Percentiles rank a stretch among this genome's conserved stretches.
These are phyloP conservation scores for Pyrenochaeta sp. DNA, from an alignment of 2,329 filamentous ascomycete genomes.

Conservation along the genomic window DNA sequence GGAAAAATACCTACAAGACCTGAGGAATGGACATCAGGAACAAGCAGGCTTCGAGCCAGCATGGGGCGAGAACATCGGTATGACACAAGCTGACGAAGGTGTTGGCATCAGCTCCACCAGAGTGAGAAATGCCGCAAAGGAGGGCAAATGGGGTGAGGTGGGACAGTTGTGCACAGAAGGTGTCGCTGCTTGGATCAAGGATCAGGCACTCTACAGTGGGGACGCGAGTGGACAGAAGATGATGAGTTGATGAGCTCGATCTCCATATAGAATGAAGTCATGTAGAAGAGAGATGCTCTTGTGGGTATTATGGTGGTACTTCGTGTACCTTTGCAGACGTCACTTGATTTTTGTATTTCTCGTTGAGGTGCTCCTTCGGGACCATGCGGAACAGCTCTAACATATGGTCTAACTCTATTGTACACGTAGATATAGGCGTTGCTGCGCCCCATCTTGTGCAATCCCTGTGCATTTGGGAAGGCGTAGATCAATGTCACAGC, in stretches of 20 bases:
- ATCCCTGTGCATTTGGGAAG: no score
- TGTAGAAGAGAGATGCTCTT: no score
- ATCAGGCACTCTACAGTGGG: conserved; percentile 64
- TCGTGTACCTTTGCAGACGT: no score
- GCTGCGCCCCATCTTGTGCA: no score
- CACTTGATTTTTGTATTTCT: no score
- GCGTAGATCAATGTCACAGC: no score
- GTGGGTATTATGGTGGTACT: no score
- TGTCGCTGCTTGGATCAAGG: conserved; percentile 67
- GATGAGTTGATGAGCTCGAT: conserved; percentile 38
- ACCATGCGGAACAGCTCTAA: no score
- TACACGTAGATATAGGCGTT: no score
- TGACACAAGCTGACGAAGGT: conserved; percentile 63
- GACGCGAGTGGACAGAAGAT: conserved; percentile 47
- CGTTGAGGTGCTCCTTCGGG: no score
- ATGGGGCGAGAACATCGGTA: conserved; percentile 69
- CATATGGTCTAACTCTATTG: no score
- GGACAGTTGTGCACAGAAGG: conserved; percentile 63
- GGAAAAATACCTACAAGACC: conserved; percentile 59
- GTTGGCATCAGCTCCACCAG: conserved; percentile 66
- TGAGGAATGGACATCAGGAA: conserved; percentile 60
- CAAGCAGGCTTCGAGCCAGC: conserved; percentile 62
- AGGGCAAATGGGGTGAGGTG: conserved; percentile 59
- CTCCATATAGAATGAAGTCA: no score
- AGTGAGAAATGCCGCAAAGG: conserved; percentile 66